Conservation (phyloP, 2,329 filamentous ascomycete genomes). For the Colletotrichum sp. region DNA sequence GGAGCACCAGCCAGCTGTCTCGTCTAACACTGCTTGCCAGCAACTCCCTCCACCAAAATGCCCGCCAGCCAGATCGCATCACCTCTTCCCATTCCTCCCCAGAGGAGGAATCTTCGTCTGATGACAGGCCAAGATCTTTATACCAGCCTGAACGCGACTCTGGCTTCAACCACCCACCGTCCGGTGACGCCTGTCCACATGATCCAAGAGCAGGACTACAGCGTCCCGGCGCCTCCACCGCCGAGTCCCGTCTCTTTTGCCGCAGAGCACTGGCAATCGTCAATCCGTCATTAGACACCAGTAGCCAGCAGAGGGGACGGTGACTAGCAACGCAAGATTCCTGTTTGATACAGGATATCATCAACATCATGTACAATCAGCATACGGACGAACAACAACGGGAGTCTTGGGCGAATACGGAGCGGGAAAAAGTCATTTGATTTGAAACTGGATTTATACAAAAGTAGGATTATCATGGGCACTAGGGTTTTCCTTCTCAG, state of each 20-base stretch:
- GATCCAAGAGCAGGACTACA: slow-evolving; percentile 65
- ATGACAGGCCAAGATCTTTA: slow-evolving; percentile 57
- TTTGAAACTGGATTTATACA: background rate
- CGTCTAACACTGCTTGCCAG: background rate
- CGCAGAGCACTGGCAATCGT: slow-evolving; percentile 57
- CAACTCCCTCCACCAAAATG: slow-evolving; percentile 38
- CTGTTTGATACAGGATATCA: background rate
- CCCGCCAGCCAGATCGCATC: slow-evolving; percentile 47
- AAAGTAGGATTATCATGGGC: background rate
- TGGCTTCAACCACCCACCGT: slow-evolving; percentile 49
- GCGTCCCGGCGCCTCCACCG: slow-evolving; percentile 68
- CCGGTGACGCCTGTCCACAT: slow-evolving; percentile 52
- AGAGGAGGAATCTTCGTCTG: slow-evolving; percentile 49
- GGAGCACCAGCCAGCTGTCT: background rate
- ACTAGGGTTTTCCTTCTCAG: background rate
- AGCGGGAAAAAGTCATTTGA: slow-evolving; percentile 7
- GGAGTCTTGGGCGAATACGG: slow-evolving; percentile 14
- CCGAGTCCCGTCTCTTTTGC: slow-evolving; percentile 69
- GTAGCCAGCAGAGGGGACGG: background rate
- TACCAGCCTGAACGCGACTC: slow-evolving; percentile 57
- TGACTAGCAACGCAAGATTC: background rate
- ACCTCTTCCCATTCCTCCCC: slow-evolving; percentile 52
- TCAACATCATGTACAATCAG: slow-evolving; percentile 14
- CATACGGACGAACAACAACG: background rate
- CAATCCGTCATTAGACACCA: slow-evolving; percentile 30